A percentile compares a stretch with the other conserved stretches of the same genome.
These are phyloP conservation scores for Croton laevigatus DNA, from an alignment of 441 rosid species.

Conservation along the genomic window DNA sequence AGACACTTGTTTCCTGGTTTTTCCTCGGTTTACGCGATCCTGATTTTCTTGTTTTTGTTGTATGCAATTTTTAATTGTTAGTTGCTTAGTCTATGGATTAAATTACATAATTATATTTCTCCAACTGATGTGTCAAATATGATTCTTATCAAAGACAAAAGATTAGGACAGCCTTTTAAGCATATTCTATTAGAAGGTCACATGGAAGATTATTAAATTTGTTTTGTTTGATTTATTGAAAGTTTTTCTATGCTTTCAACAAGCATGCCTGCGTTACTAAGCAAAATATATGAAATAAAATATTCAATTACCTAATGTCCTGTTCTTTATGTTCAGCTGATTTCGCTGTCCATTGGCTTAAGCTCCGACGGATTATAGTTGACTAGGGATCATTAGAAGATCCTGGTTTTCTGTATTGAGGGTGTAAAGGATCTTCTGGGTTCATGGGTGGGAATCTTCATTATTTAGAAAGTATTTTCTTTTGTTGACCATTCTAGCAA, in stretches of 20 bases:
- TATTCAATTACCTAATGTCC: conserved; percentile 33
- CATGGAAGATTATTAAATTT: conserved; percentile 47
- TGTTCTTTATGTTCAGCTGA: conserved; percentile 48
- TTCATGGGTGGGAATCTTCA: conserved; percentile 41
- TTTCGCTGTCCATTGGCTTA: conserved; percentile 3
- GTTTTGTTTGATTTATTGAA: conserved; percentile 30
- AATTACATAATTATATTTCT: conserved; percentile 23
- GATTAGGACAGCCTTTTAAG: conserved; percentile 43
- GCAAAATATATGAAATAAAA: conserved; percentile 32
- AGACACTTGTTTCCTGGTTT: conserved; percentile 35
- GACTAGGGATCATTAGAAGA: conserved; percentile 34
- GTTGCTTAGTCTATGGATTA: conserved; percentile 14
- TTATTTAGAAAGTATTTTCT: conserved; percentile 28
- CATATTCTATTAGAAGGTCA: conserved; percentile 52
- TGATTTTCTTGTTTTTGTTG: conserved; percentile 24
- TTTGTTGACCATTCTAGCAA: conserved; percentile 38
- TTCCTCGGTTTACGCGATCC: conserved; percentile 27
- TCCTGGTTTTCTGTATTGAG: conserved; percentile 31
- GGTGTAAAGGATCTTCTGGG: conserved; percentile 30
- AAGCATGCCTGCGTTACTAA: conserved; percentile 20
- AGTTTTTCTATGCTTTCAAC: conserved; percentile 23
- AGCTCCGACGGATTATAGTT: background rate
- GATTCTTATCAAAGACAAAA: conserved; percentile 36
- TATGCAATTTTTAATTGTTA: conserved; percentile 12
- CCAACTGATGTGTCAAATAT: conserved; percentile 33